Evolutionary conservation across 2,329 filamentous ascomycete species (phyloP), one percentile per base, ranked within the genome.

Genomic region (Hypoxylon sp.): DNA sequence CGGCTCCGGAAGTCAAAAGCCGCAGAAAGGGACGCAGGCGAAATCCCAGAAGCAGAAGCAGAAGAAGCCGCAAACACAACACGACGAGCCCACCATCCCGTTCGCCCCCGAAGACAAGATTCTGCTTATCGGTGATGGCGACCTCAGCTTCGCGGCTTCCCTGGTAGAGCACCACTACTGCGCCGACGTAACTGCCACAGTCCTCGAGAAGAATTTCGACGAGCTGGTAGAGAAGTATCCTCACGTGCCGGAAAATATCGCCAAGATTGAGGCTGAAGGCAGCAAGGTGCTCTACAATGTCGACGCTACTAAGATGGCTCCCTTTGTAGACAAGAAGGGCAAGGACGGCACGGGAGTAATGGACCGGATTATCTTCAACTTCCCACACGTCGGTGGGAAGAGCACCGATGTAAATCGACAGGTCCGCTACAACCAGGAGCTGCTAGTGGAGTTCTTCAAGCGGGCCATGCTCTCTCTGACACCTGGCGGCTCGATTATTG

Each of bases 371-470:
- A 85, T 95, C 72, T 99, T 98, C 88, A 97, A 98, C 84, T 99
- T 99, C 80, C 96, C 96, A 37, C 96, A 99, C 82, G 92, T 97
- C 3, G 96, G 96, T 71, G 96, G 96, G 50, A 91, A 97, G 75
- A 92, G 89, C 71, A 98, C 92, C 74, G 94, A 98, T 82, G 92
- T 98, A 62, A 98, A 98, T 83, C 87, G 96, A 37, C 96, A 99
- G 81, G 94, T 98, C 13, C 90, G 96, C 63, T 89, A 93, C 79
- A 98, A 99, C 82, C 94, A 97, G 81, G 89, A 92, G 76, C 84
- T 94, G 55, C 85, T 94, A 37, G 90, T 92, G 13, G 83, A 84
- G 47, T 93, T 93, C 81, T 93, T 94, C 81, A 78, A 80, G 66
- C 81, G 84, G 61, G 85, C 87, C 1, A 79, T 85, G 22, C 79